A percentile compares a stretch with the other conserved stretches of the same genome.
phyloP scores from a whole-genome alignment of 1,284 basidiomycete genomes.

The Volvariella surrecta region DNA sequence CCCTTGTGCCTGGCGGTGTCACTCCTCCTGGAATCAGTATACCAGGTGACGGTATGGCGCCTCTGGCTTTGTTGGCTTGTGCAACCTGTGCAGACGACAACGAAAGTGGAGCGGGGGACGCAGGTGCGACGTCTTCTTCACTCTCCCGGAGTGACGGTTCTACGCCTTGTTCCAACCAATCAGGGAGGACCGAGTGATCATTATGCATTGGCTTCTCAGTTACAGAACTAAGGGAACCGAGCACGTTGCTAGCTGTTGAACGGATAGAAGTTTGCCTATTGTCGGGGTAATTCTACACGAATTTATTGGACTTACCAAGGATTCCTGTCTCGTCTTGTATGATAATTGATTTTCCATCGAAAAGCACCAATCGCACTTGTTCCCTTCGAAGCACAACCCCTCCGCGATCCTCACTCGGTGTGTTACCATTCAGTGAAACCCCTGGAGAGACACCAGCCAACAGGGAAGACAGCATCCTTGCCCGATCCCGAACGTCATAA shows the following conservation, averaged over 20 bases:
- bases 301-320: slow-evolving; percentile 11
- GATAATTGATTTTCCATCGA: slow-evolving; percentile 57
- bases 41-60: slow-evolving; percentile 26
- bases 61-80: slow-evolving; percentile 10
- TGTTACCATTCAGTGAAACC: slow-evolving; percentile 27
- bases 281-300: neutral
- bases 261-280: neutral
- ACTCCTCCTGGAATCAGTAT: slow-evolving; percentile 43
- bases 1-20: slow-evolving; percentile 26
- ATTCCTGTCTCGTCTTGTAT: slow-evolving; percentile 23
- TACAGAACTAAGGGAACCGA: slow-evolving; percentile 52
- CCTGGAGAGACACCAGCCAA: slow-evolving; percentile 46
- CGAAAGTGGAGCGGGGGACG: slow-evolving; percentile 21
- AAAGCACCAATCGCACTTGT: slow-evolving; percentile 73
- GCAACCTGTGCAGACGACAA: slow-evolving; percentile 26
- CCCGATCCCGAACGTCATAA: slow-evolving; percentile 86
- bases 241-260: slow-evolving; percentile 25
- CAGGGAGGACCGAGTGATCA: slow-evolving; percentile 35
- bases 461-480: slow-evolving; percentile 70
- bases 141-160: slow-evolving; percentile 46
- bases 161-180: slow-evolving; percentile 56
- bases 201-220: slow-evolving; percentile 40
- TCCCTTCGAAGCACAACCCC: slow-evolving; percentile 77
- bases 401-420: slow-evolving; percentile 34
- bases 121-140: slow-evolving; percentile 42